Percentiles rank a stretch among this genome's conserved stretches.
These are phyloP conservation scores for Cladosporium sp. DNA, from an alignment of 2,329 filamentous ascomycete species.

Conservation along the genomic window DNA sequence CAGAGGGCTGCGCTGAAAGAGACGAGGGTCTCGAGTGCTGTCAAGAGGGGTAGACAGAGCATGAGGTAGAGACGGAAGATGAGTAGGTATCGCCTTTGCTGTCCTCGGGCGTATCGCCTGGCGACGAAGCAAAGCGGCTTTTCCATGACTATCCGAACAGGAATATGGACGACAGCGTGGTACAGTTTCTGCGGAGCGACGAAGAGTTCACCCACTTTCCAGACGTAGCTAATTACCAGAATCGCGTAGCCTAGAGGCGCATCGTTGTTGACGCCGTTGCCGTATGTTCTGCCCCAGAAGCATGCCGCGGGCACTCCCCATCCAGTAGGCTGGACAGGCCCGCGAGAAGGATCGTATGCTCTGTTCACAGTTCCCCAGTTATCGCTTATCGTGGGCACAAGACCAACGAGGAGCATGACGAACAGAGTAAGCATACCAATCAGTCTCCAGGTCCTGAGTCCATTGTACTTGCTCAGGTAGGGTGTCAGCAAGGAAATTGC, in stretches of 20 bases:
- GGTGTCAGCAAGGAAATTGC: slow-evolving; percentile 25
- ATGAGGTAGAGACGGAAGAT: slow-evolving; percentile 13
- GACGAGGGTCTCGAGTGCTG: slow-evolving; percentile 24
- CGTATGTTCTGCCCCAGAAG: slow-evolving; percentile 24
- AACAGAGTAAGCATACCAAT: slow-evolving; percentile 27
- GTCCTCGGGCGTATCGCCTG: slow-evolving; percentile 15
- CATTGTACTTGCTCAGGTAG: slow-evolving; percentile 21
- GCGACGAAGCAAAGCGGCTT: slow-evolving; percentile 19
- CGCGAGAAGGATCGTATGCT: background rate
- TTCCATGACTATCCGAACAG: slow-evolving; percentile 22
- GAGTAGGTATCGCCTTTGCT: background rate
- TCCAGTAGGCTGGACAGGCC: background rate
- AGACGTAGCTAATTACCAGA: slow-evolving; percentile 30
- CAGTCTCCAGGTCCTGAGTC: slow-evolving; percentile 26
- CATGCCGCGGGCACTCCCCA: slow-evolving; percentile 25
- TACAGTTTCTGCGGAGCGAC: slow-evolving; percentile 20
- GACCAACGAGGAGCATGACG: slow-evolving; percentile 26
- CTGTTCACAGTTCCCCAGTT: slow-evolving; percentile 23
- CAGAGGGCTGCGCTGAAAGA: slow-evolving; percentile 29
- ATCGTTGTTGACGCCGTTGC: slow-evolving; percentile 27
- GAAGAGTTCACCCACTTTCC: slow-evolving; percentile 31
- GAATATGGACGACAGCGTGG: slow-evolving; percentile 21
- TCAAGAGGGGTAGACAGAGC: slow-evolving; percentile 20
- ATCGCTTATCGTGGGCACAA: slow-evolving; percentile 27
- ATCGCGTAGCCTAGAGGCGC: slow-evolving; percentile 25